Evolutionary conservation across 441 rosid genomes (phyloP), one percentile per base, ranked within the genome.

Genomic region (Brassica hybrid): DNA sequence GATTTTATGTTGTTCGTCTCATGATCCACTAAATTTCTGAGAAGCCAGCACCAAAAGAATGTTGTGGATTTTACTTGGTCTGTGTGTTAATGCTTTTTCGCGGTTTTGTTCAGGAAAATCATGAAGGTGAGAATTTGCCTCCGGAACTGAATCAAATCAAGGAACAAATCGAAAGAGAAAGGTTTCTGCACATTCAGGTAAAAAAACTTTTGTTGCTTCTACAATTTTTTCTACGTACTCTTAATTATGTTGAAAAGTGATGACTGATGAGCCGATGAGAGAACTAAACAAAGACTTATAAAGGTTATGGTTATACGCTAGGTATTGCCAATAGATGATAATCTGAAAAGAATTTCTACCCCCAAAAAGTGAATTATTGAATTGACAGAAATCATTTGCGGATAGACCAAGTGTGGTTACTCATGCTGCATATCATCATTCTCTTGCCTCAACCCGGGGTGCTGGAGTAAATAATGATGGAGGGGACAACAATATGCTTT

Each of bases 121-220:
- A 54, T 54, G 90, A 85, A 67, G 89, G 77, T 68, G 89, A 83
- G 69, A 83, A 79, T 84, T 84, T 92, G 79, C 71, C 80, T 19
- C 63, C 66, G 65, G 87, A 85, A 77, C 74, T 94, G 75, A 86
- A 84, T 83, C 90, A 83, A 76, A 85, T 91, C 69, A 87, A 80
- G 74, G 82, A 21, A 84, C 1, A 89, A 86, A 88, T 91, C 81
- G 94, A 90, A 16, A 88, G 12, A 1, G 75, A 79, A 65, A 79
- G 75, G 34, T 4, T 12, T 36, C 14, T 0, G 23, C 57, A 62
- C 32, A 60, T 72, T 12, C 16, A n/a, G 2, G 79, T 32, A 52
- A 74, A 52, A 30, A 6, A 18, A 13, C 0, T 13, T 54, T 30
- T n/a, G 14, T 56, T 61, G 61, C 59, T 74, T 68, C 32, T 59